These are phyloP conservation scores for Sarocladiaceae sp. DNA, from an alignment of 2,329 filamentous ascomycete species.

Conservation along the genomic window DNA sequence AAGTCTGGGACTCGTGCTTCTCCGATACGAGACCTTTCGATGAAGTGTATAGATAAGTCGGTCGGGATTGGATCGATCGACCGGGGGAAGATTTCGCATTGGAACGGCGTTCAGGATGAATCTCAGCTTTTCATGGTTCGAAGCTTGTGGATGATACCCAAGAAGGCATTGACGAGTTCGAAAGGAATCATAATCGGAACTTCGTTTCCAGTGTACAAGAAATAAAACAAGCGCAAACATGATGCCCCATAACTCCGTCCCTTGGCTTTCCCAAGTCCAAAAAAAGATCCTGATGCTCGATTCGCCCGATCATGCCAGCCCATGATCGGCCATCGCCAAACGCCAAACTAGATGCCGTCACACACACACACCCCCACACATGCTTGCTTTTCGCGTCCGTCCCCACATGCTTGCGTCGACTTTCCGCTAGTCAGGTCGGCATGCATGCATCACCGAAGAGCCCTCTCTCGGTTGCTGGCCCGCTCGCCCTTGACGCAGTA, in stretches of 20 bases:
- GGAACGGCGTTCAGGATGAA: conserved; percentile 8
- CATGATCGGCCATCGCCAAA: conserved; percentile 8
- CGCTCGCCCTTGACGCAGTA: conserved; percentile 70
- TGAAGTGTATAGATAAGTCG: conserved; percentile 74
- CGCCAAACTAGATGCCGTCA: conserved; percentile 10
- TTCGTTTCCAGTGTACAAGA: conserved; percentile 1
- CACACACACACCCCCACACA: neutral
- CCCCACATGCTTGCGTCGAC: conserved; percentile 6
- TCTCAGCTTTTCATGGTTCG: conserved; percentile 8
- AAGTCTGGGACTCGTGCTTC: conserved; percentile 99
- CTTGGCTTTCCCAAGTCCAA: conserved; percentile 25
- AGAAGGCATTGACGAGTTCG: neutral
- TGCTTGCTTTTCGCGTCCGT: neutral
- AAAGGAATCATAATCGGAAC: neutral
- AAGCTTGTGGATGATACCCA: conserved; percentile 8
- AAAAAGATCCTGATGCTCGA: conserved; percentile 11
- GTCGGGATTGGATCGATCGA: neutral
- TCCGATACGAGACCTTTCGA: conserved; percentile 91
- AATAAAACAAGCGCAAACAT: conserved; percentile 9
- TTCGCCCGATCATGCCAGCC: conserved; percentile 1
- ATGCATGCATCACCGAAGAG: conserved; percentile 11
- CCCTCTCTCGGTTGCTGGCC: conserved; percentile 44
- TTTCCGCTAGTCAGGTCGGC: neutral
- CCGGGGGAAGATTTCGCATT: neutral
- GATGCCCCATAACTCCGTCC: conserved; percentile 21